Conservation (phyloP, 1,284 basidiomycete species). For the Microbotryomycetes sp. region DNA sequence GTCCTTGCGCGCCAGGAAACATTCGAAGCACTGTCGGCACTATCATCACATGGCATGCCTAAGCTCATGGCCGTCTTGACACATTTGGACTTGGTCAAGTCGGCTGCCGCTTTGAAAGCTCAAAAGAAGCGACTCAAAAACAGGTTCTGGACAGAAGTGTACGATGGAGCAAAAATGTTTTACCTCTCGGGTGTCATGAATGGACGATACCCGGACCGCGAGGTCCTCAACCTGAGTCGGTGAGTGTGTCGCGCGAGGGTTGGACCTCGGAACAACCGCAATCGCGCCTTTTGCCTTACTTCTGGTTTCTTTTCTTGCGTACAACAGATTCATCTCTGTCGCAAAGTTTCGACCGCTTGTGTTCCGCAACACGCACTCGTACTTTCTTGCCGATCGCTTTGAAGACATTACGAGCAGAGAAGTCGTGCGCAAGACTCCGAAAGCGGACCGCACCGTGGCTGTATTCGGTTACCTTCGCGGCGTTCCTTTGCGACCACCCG, state of each 20-base stretch:
- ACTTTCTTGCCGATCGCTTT: conserved; percentile 89
- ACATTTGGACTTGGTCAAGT: conserved; percentile 96
- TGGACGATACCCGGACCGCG: conserved; percentile 93
- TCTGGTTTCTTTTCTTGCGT: neutral
- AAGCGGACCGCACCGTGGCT: conserved; percentile 82
- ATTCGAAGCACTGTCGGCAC: conserved; percentile 95
- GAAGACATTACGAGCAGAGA: conserved; percentile 92
- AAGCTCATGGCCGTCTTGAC: conserved; percentile 96
- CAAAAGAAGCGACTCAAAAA: conserved; percentile 96
- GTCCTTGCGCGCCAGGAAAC: conserved; percentile 65
- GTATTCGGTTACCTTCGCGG: conserved; percentile 93
- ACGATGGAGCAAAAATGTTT: conserved; percentile 96
- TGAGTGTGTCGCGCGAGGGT: too few relatives aligned
- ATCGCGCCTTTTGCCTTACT: too few relatives aligned
- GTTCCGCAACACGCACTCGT: conserved; percentile 92
- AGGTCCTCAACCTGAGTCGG: conserved; percentile 89
- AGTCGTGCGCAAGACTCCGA: conserved; percentile 70
- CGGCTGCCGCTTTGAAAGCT: conserved; percentile 71
- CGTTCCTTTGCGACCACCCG: conserved; percentile 60
- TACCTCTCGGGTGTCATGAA: conserved; percentile 97
- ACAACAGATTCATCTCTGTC: conserved; percentile 70
- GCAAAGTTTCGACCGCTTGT: conserved; percentile 98
- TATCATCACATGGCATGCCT: conserved; percentile 95
- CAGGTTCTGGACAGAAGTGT: conserved; percentile 99
- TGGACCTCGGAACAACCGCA: too few relatives aligned